phyloP scores from a whole-genome alignment of 1,139 yeast species.

The Entelexis sorbosivorans region DNA sequence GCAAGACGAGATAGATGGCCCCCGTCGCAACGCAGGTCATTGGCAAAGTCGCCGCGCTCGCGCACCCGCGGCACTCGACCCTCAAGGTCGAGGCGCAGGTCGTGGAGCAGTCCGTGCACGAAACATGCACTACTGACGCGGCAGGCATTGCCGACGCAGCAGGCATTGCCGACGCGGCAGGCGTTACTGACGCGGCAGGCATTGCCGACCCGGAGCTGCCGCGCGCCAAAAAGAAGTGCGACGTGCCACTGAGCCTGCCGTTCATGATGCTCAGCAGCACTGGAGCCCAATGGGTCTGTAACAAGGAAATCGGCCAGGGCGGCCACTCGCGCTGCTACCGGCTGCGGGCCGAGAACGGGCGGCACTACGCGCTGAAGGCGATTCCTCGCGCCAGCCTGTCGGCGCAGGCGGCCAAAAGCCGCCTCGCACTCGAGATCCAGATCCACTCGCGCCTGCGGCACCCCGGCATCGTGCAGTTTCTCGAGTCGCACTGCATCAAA shows the following conservation, averaged over 20 bases:
- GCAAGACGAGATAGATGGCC: neutral
- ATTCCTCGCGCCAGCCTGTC: constrained; percentile 89
- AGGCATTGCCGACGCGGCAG: too few relatives aligned
- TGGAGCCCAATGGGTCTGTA: neutral
- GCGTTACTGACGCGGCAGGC: too few relatives aligned
- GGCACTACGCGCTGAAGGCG: constrained; percentile 87
- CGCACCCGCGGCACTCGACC: neutral
- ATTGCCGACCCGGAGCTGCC: neutral
- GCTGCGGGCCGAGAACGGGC: constrained; percentile 64
- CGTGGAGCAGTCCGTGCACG: neutral
- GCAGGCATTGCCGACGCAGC: too few relatives aligned
- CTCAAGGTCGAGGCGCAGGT: neutral
- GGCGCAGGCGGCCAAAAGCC: constrained; percentile 23
- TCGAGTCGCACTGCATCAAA: constrained; percentile 93
- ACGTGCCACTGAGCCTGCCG: neutral
- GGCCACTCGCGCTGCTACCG: constrained; percentile 98
- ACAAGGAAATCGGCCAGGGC: constrained; percentile 53
- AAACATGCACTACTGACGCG: neutral
- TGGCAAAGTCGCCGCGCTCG: neutral
- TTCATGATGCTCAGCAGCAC: neutral
- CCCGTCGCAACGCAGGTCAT: neutral
- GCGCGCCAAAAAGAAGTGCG: neutral
- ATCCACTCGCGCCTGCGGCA: constrained; percentile 85
- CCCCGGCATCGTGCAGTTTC: constrained; percentile 78
- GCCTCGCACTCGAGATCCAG: constrained; percentile 50